A percentile compares a stretch with the other conserved stretches of the same genome.
Evolutionary conservation across 2,329 filamentous ascomycete genomes (phyloP).

Genomic region (Apiospora malaysiana): DNA sequence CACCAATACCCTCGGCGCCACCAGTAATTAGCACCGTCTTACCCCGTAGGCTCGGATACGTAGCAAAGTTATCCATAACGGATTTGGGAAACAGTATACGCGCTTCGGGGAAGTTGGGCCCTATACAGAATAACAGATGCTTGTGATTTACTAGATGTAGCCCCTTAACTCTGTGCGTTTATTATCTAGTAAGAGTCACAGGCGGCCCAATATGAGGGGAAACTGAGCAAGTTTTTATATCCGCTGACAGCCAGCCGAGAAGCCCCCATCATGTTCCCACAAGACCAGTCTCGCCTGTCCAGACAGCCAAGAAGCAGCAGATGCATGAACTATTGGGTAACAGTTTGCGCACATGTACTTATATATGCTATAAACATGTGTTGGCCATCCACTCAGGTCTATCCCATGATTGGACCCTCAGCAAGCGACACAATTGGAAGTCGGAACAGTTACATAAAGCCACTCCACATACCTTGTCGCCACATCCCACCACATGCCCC

Average conservation of each 20-base stretch:
- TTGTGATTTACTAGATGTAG: background rate
- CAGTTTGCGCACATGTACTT: background rate
- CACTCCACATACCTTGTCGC: background rate
- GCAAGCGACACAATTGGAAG: background rate
- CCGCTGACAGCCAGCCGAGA: background rate
- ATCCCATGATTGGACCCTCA: background rate
- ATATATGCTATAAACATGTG: background rate
- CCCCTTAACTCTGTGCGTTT: background rate
- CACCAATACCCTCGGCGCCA: conserved; percentile 54
- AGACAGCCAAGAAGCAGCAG: background rate
- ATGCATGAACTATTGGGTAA: conserved; percentile 5
- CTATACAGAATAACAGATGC: background rate
- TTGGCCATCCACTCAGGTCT: background rate
- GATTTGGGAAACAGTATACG: background rate
- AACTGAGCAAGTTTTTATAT: background rate
- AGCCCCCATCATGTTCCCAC: background rate
- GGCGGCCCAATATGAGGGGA: background rate
- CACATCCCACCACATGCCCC: background rate
- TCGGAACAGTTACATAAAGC: background rate
- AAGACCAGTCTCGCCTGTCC: background rate
- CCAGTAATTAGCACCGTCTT: conserved; percentile 51
- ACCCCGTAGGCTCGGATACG: conserved; percentile 48
- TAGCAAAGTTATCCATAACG: conserved; percentile 38
- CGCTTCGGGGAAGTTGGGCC: background rate
- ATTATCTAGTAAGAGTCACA: background rate